A percentile compares a stretch with the other conserved stretches of the same genome.
Conservation (phyloP, 1,284 basidiomycete species). For the Apiotrichum porosum region DNA sequence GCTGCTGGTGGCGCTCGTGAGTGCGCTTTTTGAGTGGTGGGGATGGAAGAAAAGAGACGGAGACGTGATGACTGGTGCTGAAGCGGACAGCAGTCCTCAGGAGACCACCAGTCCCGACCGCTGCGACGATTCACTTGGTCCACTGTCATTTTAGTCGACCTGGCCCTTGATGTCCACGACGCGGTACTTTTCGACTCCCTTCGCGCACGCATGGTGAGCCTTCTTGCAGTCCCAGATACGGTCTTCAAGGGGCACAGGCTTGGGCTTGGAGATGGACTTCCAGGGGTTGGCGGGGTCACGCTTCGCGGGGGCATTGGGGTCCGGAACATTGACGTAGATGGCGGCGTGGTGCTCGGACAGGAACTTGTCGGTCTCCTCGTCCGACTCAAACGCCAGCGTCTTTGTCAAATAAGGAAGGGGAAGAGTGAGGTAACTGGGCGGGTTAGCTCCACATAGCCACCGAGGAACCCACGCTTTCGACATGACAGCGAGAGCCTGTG, state of each 20-base stretch:
- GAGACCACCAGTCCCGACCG: no score
- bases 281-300: constrained; percentile 21
- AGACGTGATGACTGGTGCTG: no score
- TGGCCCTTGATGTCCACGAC: constrained; percentile 56
- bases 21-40: no score
- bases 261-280: constrained; percentile 20
- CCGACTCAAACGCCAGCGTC: constrained; percentile 76
- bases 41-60: no score
- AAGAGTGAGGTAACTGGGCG: constrained; percentile 67
- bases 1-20: no score
- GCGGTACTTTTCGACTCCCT: constrained; percentile 49
- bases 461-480: constrained; percentile 71
- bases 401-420: constrained; percentile 70
- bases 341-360: constrained; percentile 65
- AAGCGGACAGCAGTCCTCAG: no score
- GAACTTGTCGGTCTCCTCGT: constrained; percentile 64
- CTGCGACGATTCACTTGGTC: no score
- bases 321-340: constrained; percentile 54
- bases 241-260: constrained; percentile 24
- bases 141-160: no score
- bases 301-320: constrained; percentile 10
- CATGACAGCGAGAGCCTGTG: constrained; percentile 81
- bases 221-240: constrained; percentile 53
- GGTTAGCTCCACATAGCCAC: constrained; percentile 9
- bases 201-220: constrained; percentile 46